Conservation (phyloP, 2,329 filamentous ascomycete species). For the Acephala macrosclerotiorum region DNA sequence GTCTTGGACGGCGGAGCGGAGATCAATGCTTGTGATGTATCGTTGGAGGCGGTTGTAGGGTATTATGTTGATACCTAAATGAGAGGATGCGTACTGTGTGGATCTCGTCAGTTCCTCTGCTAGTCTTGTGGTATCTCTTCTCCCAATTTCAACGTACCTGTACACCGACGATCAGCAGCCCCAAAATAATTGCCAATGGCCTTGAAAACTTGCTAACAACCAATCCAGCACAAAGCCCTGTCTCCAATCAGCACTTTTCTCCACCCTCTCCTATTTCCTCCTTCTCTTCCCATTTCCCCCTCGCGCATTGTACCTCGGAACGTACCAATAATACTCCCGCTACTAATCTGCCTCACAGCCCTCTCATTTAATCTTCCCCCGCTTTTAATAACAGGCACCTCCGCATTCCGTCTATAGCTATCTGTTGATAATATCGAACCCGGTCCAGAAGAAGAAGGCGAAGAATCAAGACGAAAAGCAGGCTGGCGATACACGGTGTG, state of each 20-base stretch:
- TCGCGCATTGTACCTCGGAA: too few relatives aligned
- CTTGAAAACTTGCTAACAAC: slow-evolving; percentile 75
- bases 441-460: slow-evolving; percentile 8
- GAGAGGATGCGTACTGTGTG: slow-evolving; percentile 52
- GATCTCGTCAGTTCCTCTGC: not conserved
- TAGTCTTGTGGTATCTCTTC: not conserved
- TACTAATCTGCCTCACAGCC: slow-evolving; percentile 44
- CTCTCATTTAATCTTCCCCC: slow-evolving; percentile 36
- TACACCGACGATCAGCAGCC: slow-evolving; percentile 64
- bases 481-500: slow-evolving; percentile 38
- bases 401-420: slow-evolving; percentile 42
- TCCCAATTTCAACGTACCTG: slow-evolving; percentile 32
- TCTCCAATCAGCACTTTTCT: not conserved
- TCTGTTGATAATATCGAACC: slow-evolving; percentile 14
- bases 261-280: not conserved
- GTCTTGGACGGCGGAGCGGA: slow-evolving; percentile 48
- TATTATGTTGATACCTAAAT: slow-evolving; percentile 55
- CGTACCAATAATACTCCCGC: slow-evolving; percentile 43
- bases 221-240: slow-evolving; percentile 48
- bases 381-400: slow-evolving; percentile 32
- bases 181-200: slow-evolving; percentile 71
- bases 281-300: too few relatives aligned
- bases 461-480: slow-evolving; percentile 44
- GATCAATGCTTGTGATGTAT: slow-evolving; percentile 57
- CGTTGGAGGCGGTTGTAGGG: slow-evolving; percentile 50